Percentiles rank a stretch among this genome's conserved stretches.
Evolutionary conservation across 768 basidiomycete species (phyloP).

Genomic region (Trametes maxima): DNA sequence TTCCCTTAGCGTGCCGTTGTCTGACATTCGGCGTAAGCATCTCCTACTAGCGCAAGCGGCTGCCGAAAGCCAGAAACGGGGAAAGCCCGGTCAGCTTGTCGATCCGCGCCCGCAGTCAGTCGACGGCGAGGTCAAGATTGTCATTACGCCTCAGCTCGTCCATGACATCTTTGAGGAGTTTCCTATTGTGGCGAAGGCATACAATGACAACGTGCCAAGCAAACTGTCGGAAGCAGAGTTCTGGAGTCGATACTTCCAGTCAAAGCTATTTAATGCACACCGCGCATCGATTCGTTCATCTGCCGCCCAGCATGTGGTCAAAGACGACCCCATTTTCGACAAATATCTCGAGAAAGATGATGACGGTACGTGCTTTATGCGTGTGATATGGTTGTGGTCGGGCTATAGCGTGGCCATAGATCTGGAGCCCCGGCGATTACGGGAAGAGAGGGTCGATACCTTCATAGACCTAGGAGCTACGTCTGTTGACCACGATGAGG

Average conservation of each 20-base stretch:
- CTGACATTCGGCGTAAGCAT: conserved; percentile 51
- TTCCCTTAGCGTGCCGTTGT: conserved; percentile 21
- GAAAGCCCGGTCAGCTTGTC: conserved; percentile 83
- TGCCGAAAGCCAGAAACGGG: conserved; percentile 71
- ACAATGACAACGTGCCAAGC: conserved; percentile 87
- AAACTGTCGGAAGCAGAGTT: conserved; percentile 93
- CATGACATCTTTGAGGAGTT: conserved; percentile 98
- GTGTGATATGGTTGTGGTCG: neutral
- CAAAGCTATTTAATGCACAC: conserved; percentile 93
- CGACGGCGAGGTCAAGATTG: conserved; percentile 87
- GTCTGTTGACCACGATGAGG: conserved; percentile 88
- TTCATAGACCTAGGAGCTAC: conserved; percentile 90
- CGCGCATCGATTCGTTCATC: conserved; percentile 90
- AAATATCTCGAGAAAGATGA: conserved; percentile 95
- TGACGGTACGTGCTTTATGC: conserved; percentile 61
- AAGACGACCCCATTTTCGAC: conserved; percentile 93
- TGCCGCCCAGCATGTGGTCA: conserved; percentile 80
- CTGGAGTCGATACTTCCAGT: conserved; percentile 97
- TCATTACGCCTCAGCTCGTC: conserved; percentile 88
- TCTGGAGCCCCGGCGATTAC: conserved; percentile 72
- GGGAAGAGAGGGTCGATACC: conserved; percentile 68
- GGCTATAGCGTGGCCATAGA: conserved; percentile 44
- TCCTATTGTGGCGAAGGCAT: conserved; percentile 90
- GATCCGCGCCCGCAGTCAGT: conserved; percentile 86
- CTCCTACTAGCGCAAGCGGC: conserved; percentile 77